Percentiles rank a stretch among this genome's conserved stretches.
phyloP scores from a whole-genome alignment of 106 monocot genomes.

The Apostasia ramifera region DNA sequence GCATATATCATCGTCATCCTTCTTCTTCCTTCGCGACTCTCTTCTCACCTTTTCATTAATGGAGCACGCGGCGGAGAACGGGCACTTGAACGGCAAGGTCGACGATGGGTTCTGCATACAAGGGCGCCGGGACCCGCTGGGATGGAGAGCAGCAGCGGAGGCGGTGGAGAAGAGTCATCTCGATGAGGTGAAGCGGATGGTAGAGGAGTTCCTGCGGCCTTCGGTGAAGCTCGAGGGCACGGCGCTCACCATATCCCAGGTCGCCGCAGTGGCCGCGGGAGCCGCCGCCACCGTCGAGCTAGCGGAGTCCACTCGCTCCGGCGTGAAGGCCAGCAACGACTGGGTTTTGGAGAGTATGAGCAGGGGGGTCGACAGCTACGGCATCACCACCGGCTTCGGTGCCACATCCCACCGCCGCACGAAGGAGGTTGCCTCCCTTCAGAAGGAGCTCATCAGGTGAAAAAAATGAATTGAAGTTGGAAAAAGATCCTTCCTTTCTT shows the following conservation, averaged over 20 bases:
- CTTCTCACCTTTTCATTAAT: neutral
- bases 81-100: neutral
- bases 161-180: slow-evolving; percentile 21
- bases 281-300: slow-evolving; percentile 13
- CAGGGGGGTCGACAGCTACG: slow-evolving; percentile 44
- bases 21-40: neutral
- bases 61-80: neutral
- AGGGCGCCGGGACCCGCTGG: slow-evolving; percentile 1
- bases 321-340: slow-evolving; percentile 37
- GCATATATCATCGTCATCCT: too few relatives aligned
- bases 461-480: neutral
- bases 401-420: slow-evolving; percentile 49
- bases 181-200: slow-evolving; percentile 27
- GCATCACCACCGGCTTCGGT: slow-evolving; percentile 53
- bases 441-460: slow-evolving; percentile 47
- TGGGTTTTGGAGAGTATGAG: slow-evolving; percentile 43
- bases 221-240: slow-evolving; percentile 13
- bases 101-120: neutral
- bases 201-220: slow-evolving; percentile 15
- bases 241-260: slow-evolving; percentile 16
- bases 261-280: slow-evolving; percentile 12
- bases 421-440: slow-evolving; percentile 35
- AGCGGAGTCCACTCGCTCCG: slow-evolving; percentile 22
- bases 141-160: slow-evolving; percentile 15
- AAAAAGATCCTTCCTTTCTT: too few relatives aligned